phyloP scores from a whole-genome alignment of 2,329 filamentous ascomycete genomes.

The Botrytis fabae region DNA sequence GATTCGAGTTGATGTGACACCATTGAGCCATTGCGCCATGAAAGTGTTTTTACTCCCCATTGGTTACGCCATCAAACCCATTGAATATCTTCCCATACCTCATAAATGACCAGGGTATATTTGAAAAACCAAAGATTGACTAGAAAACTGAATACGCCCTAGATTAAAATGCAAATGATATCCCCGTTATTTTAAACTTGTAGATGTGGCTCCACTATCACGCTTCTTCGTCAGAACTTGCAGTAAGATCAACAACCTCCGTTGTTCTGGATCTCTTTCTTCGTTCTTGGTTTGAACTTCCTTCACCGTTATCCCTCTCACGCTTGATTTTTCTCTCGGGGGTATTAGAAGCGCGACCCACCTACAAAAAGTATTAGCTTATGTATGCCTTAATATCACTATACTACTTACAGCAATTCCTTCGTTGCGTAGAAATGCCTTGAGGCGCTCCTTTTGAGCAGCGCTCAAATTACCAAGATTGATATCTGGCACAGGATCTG shows the following conservation, averaged over 20 bases:
- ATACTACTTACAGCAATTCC: background rate
- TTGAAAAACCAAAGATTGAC: background rate
- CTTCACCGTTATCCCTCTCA: background rate
- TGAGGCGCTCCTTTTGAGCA: conserved; percentile 5
- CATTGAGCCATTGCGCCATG: background rate
- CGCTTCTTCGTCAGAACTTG: conserved; percentile 5
- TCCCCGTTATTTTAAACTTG: background rate
- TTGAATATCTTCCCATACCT: background rate
- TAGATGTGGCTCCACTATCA: background rate
- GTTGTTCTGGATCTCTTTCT: background rate
- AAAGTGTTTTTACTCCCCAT: background rate
- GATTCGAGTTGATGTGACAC: background rate
- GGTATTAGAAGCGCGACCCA: background rate
- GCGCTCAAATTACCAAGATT: background rate
- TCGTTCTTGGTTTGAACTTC: background rate
- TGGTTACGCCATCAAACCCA: too few species aligned
- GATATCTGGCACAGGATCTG: background rate
- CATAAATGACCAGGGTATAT: background rate
- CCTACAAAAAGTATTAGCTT: background rate
- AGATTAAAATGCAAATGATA: background rate
- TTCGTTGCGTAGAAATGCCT: conserved; percentile 16
- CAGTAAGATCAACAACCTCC: conserved; percentile 8
- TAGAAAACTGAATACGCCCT: background rate
- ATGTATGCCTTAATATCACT: background rate
- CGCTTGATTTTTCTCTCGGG: conserved; percentile 17